A percentile compares a stretch with the other conserved stretches of the same genome.
These are phyloP conservation scores for Thermochaetoides thermophila DNA, from an alignment of 495 filamentous ascomycete species.

Conservation along the genomic window DNA sequence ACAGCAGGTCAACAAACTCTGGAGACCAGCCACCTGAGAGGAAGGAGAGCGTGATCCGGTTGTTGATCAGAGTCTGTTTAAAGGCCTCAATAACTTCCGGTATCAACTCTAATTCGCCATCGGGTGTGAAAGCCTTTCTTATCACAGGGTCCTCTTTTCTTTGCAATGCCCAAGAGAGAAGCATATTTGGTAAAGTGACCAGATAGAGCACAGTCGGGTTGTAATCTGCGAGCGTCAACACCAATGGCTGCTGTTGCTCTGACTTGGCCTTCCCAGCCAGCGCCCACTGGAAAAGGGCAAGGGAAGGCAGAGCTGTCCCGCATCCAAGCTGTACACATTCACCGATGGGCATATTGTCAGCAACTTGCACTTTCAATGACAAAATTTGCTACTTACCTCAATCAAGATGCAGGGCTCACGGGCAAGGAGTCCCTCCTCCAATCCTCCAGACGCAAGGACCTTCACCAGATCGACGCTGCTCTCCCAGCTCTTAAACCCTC, in stretches of 20 bases:
- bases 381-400: slow-evolving; percentile 41
- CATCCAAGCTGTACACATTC: slow-evolving; percentile 76
- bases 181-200: slow-evolving; percentile 76
- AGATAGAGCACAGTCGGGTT: slow-evolving; percentile 73
- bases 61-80: slow-evolving; percentile 36
- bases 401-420: slow-evolving; percentile 40
- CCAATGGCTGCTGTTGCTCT: slow-evolving; percentile 23
- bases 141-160: slow-evolving; percentile 16
- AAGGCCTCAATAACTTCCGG: slow-evolving; percentile 48
- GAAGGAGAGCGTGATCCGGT: slow-evolving; percentile 50
- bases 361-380: too few relatives aligned
- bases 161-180: slow-evolving; percentile 61
- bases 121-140: slow-evolving; percentile 27
- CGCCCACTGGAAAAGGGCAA: slow-evolving; percentile 60
- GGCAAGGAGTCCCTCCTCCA: slow-evolving; percentile 38
- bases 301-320: slow-evolving; percentile 73
- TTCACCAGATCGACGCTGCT: slow-evolving; percentile 78
- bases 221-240: slow-evolving; percentile 75
- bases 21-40: slow-evolving; percentile 75
- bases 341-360: too few relatives aligned
- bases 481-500: slow-evolving; percentile 99
- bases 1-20: slow-evolving; percentile 47
- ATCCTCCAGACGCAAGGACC: slow-evolving; percentile 40
- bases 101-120: slow-evolving; percentile 64
- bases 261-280: slow-evolving; percentile 23